Percentiles rank a stretch among this genome's conserved stretches.
These are phyloP conservation scores for Globisporangium orthogonon DNA, from an alignment of 352 stramenopile species.

Conservation along the genomic window DNA sequence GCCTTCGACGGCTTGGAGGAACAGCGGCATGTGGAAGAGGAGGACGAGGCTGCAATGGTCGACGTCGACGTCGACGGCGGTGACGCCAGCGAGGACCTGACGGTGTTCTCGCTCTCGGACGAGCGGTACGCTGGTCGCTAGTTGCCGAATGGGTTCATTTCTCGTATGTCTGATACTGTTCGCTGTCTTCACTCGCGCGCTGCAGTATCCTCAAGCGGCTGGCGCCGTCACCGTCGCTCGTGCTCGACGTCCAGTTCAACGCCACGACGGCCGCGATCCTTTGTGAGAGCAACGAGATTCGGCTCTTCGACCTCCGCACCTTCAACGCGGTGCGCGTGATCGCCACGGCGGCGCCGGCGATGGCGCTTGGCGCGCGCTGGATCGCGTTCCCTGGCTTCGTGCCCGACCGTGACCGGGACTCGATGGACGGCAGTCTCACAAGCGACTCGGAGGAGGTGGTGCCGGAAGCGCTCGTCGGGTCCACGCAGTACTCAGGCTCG, in stretches of 20 bases:
- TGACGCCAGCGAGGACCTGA: conserved; percentile 39
- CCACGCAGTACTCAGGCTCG: conserved; percentile 9
- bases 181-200: not conserved
- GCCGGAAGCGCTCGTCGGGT: conserved; percentile 17
- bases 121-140: conserved; percentile 22
- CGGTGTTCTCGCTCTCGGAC: conserved; percentile 42
- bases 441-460: conserved; percentile 48
- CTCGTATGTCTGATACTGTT: not conserved
- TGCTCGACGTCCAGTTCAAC: conserved; percentile 70
- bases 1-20: conserved; percentile 15
- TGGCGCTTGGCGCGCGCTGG: conserved; percentile 63
- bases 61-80: conserved; percentile 18
- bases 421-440: conserved; percentile 17
- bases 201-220: conserved; percentile 42
- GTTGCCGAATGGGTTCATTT: not conserved
- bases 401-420: conserved; percentile 15
- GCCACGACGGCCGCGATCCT: conserved; percentile 42
- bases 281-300: conserved; percentile 60
- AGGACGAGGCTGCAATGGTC: conserved; percentile 30
- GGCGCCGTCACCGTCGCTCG: conserved; percentile 48
- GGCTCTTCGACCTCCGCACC: conserved; percentile 53
- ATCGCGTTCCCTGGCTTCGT: conserved; percentile 57
- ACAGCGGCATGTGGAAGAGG: conserved; percentile 24
- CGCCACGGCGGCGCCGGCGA: conserved; percentile 42
- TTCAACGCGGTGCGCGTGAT: conserved; percentile 42